Evolutionary conservation across 129 eudicot species (phyloP), one percentile per base, ranked within the genome.

Genomic region (Arctium lappa): DNA sequence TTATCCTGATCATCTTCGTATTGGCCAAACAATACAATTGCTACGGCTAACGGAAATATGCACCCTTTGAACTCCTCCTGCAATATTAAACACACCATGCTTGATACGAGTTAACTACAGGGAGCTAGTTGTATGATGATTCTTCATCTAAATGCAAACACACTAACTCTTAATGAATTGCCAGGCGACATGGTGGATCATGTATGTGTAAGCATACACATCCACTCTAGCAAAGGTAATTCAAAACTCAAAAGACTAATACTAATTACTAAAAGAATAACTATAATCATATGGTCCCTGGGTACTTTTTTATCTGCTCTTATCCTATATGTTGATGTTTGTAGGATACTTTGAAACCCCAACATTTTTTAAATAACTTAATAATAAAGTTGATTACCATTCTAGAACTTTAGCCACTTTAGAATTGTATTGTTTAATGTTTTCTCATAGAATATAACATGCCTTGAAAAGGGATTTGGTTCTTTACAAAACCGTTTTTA

Each of bases 11-110:
- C 87, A 79, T 87, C 89, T 44, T 89, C 87, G 4, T 87, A 83
- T 75, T 85, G 88, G 22, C 89, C 90, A 44, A 89, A 81, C 73
- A 87, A 62, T 18, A 91, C 91, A 73, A 91, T 83, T 38, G 92
- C 78, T 56, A 82, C 75, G 12, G 92, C 90, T 74, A 89, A 16
- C 36, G 92, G 92, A 22, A 87, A 80, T 29, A 75, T 82, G 79
- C 85, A 85, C 27, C 74, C 83, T 42, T 65, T 74, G 13, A 75
- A 82, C 72, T 81, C 63, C 63, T 79, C 83, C 90, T 87, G 85
- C 73, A 83, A 79, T 33, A 73, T 44, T 75, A 81, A 40, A 70
- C 33, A 79, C 46, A 65, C 65, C 75, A 66, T 39, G 65, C 13
- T 79, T 77, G 72, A 34, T 77, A 32, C 12, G 29, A 18, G 6